Evolutionary conservation across 202 grass and related monocot species (phyloP).

Genomic region (Schoenoplectus tabernaemontani): DNA sequence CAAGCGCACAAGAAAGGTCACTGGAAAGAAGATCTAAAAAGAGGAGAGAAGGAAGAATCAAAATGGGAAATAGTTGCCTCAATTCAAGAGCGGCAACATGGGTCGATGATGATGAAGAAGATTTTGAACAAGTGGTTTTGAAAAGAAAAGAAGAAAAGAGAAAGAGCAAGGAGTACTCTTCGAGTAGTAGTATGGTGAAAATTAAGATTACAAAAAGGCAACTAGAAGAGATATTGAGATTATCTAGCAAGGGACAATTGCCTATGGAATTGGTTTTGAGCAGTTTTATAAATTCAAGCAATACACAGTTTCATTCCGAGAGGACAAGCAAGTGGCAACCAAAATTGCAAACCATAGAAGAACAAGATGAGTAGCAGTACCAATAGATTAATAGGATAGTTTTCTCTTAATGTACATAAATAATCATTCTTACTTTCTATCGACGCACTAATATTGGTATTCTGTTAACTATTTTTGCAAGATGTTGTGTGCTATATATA

Average conservation of each 20-base stretch:
- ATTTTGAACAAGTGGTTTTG: background rate
- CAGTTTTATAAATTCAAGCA: slow-evolving; percentile 8
- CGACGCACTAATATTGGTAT: too few relatives aligned
- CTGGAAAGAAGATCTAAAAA: too few relatives aligned
- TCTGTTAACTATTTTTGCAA: too few relatives aligned
- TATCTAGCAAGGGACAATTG: background rate
- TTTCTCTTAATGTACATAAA: too few relatives aligned
- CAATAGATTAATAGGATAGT: too few relatives aligned
- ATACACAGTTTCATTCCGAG: background rate
- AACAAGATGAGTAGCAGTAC: slow-evolving; percentile 4
- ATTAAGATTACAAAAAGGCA: slow-evolving; percentile 29
- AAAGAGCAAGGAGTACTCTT: background rate
- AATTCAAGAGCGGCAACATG: slow-evolving; percentile 17
- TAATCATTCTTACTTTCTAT: too few relatives aligned
- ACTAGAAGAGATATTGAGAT: slow-evolving; percentile 21
- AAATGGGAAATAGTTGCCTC: slow-evolving; percentile 31
- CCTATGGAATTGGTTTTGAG: slow-evolving; percentile 17
- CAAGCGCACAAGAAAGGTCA: background rate
- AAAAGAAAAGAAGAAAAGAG: slow-evolving; percentile 12
- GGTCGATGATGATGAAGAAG: slow-evolving; percentile 13
- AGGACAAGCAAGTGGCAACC: slow-evolving; percentile 3
- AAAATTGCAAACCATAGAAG: slow-evolving; percentile 1
- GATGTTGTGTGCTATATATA: too few relatives aligned
- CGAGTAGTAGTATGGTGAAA: background rate
- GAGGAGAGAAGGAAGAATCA: background rate